Conservation (phyloP, 257 asterid species). For the Sherardia arvensis region DNA sequence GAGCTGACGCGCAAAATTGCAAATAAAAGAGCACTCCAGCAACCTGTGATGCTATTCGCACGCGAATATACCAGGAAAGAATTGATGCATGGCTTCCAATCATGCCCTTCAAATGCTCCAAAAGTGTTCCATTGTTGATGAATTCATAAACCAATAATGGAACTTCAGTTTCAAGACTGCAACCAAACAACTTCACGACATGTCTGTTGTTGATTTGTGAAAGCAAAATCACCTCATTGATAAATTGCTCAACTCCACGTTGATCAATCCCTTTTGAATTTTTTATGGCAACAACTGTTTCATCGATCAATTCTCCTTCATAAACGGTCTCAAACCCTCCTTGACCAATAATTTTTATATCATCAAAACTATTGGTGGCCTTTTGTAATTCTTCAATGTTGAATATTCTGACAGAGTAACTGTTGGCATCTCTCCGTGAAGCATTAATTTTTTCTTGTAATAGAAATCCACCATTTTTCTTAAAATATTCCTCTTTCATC, state of each 20-base stretch:
- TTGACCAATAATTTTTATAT: conserved; percentile 5
- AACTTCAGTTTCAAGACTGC: conserved; percentile 24
- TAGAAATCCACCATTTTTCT: background rate
- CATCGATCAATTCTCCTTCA: conserved; percentile 10
- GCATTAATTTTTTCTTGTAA: background rate
- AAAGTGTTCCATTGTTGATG: conserved; percentile 24
- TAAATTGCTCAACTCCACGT: conserved; percentile 27
- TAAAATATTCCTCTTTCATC: background rate
- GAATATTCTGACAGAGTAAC: background rate
- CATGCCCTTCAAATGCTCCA: conserved; percentile 17
- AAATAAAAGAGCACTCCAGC: conserved; percentile 27
- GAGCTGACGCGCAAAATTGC: conserved; percentile 25
- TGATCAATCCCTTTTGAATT: conserved; percentile 11
- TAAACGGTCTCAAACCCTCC: conserved; percentile 15
- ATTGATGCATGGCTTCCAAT: background rate
- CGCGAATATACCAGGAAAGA: conserved; percentile 23
- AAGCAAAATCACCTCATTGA: conserved; percentile 27
- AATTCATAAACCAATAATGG: conserved; percentile 33
- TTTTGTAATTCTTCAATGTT: background rate
- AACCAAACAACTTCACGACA: conserved; percentile 30
- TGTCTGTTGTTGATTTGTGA: conserved; percentile 25
- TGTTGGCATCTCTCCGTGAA: background rate
- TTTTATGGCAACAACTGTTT: conserved; percentile 1
- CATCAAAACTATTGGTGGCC: conserved; percentile 7
- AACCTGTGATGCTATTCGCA: conserved; percentile 24